Evolutionary conservation across 495 filamentous ascomycete species (phyloP).

Genomic region (Chaetomidium leptoderma): DNA sequence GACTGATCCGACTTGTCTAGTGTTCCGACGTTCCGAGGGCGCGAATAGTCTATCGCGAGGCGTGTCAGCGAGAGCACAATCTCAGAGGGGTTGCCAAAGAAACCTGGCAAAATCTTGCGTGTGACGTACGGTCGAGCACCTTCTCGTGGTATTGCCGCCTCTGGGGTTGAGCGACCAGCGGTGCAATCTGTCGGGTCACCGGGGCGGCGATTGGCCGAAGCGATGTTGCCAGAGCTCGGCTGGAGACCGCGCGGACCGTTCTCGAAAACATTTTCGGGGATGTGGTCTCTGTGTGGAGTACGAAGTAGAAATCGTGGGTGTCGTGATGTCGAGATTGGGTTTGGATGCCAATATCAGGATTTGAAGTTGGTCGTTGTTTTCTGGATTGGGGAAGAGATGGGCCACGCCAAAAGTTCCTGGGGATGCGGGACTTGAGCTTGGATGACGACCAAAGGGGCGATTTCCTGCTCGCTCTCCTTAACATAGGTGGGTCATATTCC

Average conservation of each 20-base stretch:
- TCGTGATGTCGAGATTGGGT: not conserved
- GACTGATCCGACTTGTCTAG: conserved; percentile 79
- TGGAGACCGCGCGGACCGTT: conserved; percentile 31
- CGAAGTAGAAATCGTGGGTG: not conserved
- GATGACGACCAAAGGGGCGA: conserved; percentile 34
- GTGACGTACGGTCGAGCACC: conserved; percentile 61
- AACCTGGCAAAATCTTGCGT: not conserved
- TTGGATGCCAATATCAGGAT: conserved; percentile 15
- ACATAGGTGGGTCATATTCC: conserved; percentile 13
- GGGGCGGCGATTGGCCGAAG: conserved; percentile 24
- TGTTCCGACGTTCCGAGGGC: conserved; percentile 90
- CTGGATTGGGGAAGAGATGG: conserved; percentile 2
- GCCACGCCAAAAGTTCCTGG: conserved; percentile 22
- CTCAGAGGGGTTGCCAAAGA: too few relatives aligned
- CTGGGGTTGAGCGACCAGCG: conserved; percentile 37
- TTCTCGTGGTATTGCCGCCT: conserved; percentile 54
- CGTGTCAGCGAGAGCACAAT: not conserved
- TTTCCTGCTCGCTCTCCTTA: conserved; percentile 21
- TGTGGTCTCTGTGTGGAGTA: conserved; percentile 6
- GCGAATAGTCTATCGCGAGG: conserved; percentile 65
- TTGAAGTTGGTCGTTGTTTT: not conserved
- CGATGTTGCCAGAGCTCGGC: conserved; percentile 25
- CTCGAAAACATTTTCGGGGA: conserved; percentile 34
- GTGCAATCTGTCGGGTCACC: conserved; percentile 38
- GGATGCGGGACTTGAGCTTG: conserved; percentile 34